These are phyloP conservation scores for Anisodus acutangulus DNA, from an alignment of 257 asterid species.

Conservation along the genomic window DNA sequence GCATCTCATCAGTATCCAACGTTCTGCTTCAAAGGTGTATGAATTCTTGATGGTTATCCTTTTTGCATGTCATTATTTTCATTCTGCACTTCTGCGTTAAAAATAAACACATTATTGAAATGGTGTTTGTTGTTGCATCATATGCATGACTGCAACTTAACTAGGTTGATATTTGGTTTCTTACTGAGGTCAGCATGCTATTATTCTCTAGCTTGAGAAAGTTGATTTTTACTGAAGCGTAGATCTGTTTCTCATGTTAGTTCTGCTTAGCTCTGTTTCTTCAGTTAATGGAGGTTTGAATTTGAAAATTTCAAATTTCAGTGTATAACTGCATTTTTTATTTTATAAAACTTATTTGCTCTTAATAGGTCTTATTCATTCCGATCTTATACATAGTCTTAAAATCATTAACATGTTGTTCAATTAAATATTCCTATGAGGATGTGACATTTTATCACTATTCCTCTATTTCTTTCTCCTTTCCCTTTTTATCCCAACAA, in stretches of 20 bases:
- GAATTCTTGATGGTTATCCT: not conserved
- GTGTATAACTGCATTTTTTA: not conserved
- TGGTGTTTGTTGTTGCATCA: not conserved
- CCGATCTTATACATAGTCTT: not conserved
- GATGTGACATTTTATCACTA: not conserved
- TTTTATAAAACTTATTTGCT: not conserved
- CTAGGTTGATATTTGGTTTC: not conserved
- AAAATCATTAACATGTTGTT: not conserved
- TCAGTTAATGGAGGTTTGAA: not conserved
- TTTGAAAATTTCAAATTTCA: not conserved
- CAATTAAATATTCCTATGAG: not conserved
- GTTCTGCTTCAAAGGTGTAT: constrained; percentile 49
- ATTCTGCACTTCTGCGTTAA: not conserved
- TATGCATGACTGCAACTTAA: not conserved
- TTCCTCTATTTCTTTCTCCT: not conserved
- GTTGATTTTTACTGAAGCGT: not conserved
- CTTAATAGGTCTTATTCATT: not conserved
- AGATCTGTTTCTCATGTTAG: constrained; percentile 5
- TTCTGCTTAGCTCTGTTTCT: not conserved
- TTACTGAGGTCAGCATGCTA: not conserved
- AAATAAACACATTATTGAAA: not conserved
- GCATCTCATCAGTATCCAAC: constrained; percentile 36
- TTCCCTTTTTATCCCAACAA: not conserved
- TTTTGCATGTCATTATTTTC: not conserved
- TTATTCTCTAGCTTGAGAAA: not conserved